Conservation (phyloP, 805 yeast species). For the Lipomyces oligophaga region DNA sequence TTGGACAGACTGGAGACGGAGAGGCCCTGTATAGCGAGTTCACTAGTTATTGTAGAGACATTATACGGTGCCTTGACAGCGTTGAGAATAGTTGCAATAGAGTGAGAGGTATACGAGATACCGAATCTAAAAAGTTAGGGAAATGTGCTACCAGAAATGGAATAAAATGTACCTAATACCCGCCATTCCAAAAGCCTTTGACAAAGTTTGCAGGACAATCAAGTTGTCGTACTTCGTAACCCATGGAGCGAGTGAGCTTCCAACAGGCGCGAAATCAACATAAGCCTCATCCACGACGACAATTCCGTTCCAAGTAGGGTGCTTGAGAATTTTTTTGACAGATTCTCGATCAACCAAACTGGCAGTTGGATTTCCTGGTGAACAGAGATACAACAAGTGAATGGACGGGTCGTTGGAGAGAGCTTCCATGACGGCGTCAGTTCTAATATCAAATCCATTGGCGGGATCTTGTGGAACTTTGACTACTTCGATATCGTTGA, state of each 20-base stretch:
- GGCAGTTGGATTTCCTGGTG: slow-evolving; percentile 97
- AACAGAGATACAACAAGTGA: slow-evolving; percentile 77
- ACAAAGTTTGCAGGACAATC: slow-evolving; percentile 84
- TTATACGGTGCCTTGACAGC: slow-evolving; percentile 96
- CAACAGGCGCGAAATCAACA: slow-evolving; percentile 71
- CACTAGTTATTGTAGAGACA: slow-evolving; percentile 75
- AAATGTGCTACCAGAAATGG: neutral
- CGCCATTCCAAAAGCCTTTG: slow-evolving; percentile 94
- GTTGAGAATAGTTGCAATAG: slow-evolving; percentile 66
- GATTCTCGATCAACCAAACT: slow-evolving; percentile 50
- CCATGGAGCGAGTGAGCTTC: slow-evolving; percentile 68
- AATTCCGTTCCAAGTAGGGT: slow-evolving; percentile 62
- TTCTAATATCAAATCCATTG: slow-evolving; percentile 56
- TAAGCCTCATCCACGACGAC: slow-evolving; percentile 90
- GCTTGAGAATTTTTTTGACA: slow-evolving; percentile 47
- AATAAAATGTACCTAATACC: slow-evolving; percentile 58
- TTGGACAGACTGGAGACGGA: slow-evolving; percentile 50
- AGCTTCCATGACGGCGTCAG: slow-evolving; percentile 50
- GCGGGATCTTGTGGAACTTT: slow-evolving; percentile 63
- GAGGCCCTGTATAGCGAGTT: slow-evolving; percentile 72
- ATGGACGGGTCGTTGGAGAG: slow-evolving; percentile 56
- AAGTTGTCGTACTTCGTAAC: slow-evolving; percentile 80
- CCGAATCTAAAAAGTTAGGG: slow-evolving; percentile 48
- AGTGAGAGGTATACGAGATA: slow-evolving; percentile 60
- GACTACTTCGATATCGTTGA: slow-evolving; percentile 79